Base-by-base conservation (phyloP, 2,329 filamentous ascomycete genomes). In the Tothia fuscella region DNA sequence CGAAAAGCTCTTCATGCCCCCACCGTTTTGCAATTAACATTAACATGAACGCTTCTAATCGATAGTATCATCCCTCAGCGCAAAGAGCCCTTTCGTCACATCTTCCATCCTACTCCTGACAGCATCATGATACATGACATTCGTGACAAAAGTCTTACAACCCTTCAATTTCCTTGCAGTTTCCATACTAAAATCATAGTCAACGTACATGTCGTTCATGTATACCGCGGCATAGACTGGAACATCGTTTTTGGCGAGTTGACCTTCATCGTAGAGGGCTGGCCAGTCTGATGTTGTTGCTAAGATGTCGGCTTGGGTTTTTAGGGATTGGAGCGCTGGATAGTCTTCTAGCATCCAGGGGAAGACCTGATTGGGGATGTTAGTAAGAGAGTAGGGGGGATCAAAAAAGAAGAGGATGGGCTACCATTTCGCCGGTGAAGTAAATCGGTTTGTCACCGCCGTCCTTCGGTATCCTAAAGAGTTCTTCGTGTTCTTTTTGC, bases 361-460 rank as follows among this genome's bases (percentile, higher is more conserved):
- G 57, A 78, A 94, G 38, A 94, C 74, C 66, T 68, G 32, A n/a
- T n/a, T n/a, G n/a, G 6, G 19, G 29, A 6, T 21, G 10, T 41
- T 38, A 20, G 41, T 16, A 14, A 35, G 32, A 42, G 16, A 43
- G 17, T 5, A 28, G 31, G 12, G 28, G 37, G 20, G 14, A 13
- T 39, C 30, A 17, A 19, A 39, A 32, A 28, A 25, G 26, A 20
- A 48, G 53, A 71, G 67, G n/a, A n/a, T n/a, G n/a, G n/a, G n/a
- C n/a, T n/a, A n/a, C n/a, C 86, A 94, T 95, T 64, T 96, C 89
- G 46, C 88, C 87, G 0, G 84, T 86, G 63, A 95, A 93, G 59
- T 74, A 82, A 17, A 91, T 0, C 80, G 78, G 2, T 63, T 56
- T 5, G 65, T 58, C 1, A 56, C 56, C 49, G 28, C 60, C 53